Conservation (phyloP, 2,329 filamentous ascomycete genomes). For the Aspergillus hortae region DNA sequence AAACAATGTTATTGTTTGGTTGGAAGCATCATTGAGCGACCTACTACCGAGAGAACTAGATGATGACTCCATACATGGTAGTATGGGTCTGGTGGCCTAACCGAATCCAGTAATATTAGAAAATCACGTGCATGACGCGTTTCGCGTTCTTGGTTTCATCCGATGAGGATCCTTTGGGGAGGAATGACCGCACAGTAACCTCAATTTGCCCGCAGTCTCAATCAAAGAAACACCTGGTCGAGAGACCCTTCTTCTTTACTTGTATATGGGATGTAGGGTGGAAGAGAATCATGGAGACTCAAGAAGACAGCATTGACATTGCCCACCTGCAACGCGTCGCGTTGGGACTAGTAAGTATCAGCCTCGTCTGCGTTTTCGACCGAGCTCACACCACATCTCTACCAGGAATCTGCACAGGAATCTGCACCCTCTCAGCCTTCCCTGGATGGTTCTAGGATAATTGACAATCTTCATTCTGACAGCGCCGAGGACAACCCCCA, state of each 20-base stretch:
- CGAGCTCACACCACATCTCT: conserved; percentile 22
- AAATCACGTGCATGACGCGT: conserved; percentile 28
- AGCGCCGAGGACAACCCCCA: conserved; percentile 1
- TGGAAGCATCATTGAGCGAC: too few species aligned
- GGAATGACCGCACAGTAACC: background rate
- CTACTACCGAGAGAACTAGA: too few species aligned
- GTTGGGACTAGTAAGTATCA: conserved; percentile 36
- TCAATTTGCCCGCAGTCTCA: background rate
- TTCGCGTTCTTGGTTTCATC: conserved; percentile 22
- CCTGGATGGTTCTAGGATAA: conserved; percentile 9
- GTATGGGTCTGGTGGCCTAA: conserved; percentile 1
- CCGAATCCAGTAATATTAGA: conserved; percentile 25
- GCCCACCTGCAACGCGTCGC: conserved; percentile 39
- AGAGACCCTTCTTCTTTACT: background rate
- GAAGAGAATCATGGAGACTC: conserved; percentile 32
- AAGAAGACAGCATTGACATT: conserved; percentile 40
- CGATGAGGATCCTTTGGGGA: background rate
- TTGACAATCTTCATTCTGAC: conserved; percentile 5
- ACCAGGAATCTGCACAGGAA: conserved; percentile 32
- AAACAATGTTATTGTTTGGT: too few species aligned
- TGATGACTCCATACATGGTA: too few species aligned
- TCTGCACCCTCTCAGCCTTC: conserved; percentile 25
- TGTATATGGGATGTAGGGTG: background rate
- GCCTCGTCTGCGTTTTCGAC: conserved; percentile 21
- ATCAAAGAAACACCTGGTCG: background rate